Conservation (phyloP, 495 filamentous ascomycete species). For the Talaromyces ruber region DNA sequence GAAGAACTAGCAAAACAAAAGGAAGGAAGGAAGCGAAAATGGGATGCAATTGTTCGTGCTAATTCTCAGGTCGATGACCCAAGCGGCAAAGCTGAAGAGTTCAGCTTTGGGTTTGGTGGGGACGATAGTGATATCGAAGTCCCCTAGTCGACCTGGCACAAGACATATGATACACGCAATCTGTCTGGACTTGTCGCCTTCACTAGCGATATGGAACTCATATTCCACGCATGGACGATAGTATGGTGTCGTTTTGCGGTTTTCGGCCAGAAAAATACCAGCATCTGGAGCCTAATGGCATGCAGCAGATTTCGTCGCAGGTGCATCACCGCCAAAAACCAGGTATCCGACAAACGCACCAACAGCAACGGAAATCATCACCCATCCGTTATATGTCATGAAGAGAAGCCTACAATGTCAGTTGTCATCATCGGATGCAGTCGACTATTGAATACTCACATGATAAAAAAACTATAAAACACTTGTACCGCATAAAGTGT, state of each 20-base stretch:
- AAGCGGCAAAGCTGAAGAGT: slow-evolving; percentile 44
- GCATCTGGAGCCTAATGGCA: slow-evolving; percentile 56
- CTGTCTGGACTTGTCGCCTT: too few relatives aligned
- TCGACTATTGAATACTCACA: slow-evolving; percentile 55
- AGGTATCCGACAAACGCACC: slow-evolving; percentile 88
- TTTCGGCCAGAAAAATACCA: neutral
- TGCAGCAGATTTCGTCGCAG: slow-evolving; percentile 72
- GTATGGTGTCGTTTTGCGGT: neutral
- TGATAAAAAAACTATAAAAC: slow-evolving; percentile 99
- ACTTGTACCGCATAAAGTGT: slow-evolving; percentile 86
- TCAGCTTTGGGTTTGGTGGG: slow-evolving; percentile 78
- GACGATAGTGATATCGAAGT: slow-evolving; percentile 51
- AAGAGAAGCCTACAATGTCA: slow-evolving; percentile 71
- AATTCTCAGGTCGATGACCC: slow-evolving; percentile 32
- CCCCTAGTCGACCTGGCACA: slow-evolving; percentile 17
- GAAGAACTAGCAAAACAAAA: slow-evolving; percentile 54
- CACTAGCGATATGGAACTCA: neutral
- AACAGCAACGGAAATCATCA: slow-evolving; percentile 86
- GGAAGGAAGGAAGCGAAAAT: slow-evolving; percentile 67
- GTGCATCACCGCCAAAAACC: slow-evolving; percentile 61
- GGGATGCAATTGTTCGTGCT: slow-evolving; percentile 63
- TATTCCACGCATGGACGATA: neutral
- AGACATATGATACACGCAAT: neutral
- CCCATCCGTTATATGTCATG: slow-evolving; percentile 98
- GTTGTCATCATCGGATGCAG: slow-evolving; percentile 6